Evolutionary conservation across 2,329 filamentous ascomycete species (phyloP).

Genomic region (Monilinia fructicola): DNA sequence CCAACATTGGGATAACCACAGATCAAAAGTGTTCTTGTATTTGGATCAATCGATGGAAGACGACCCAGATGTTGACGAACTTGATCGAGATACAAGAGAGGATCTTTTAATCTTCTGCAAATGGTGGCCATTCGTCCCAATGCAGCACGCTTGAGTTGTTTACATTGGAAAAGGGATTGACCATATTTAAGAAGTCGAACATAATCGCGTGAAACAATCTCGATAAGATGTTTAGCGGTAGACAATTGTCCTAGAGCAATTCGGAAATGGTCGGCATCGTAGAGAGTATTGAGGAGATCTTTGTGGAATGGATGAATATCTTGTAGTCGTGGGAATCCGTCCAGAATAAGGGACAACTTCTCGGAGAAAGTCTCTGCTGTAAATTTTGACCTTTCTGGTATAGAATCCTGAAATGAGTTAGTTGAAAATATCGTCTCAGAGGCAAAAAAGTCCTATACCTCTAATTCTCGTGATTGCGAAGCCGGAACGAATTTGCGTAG

Average conservation of each 20-base stretch:
- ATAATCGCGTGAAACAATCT: conserved; percentile 94
- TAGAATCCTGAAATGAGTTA: conserved; percentile 70
- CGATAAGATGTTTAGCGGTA: conserved; percentile 93
- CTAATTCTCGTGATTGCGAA: conserved; percentile 96
- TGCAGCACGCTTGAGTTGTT: conserved; percentile 94
- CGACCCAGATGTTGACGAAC: conserved; percentile 95
- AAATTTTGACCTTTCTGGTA: conserved; percentile 96
- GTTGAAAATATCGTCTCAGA: conserved; percentile 5
- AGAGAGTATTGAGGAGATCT: conserved; percentile 89
- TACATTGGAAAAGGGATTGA: conserved; percentile 96
- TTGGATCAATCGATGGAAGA: conserved; percentile 97
- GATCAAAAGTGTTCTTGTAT: conserved; percentile 91
- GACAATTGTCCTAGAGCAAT: conserved; percentile 95
- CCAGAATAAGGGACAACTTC: conserved; percentile 86
- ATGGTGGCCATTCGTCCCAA: conserved; percentile 98
- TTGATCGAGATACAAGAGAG: conserved; percentile 92
- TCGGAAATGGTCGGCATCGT: conserved; percentile 96
- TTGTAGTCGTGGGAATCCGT: conserved; percentile 87
- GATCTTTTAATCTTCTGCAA: conserved; percentile 90
- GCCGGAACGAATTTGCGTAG: conserved; percentile 91
- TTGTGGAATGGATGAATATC: conserved; percentile 94
- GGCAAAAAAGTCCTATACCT: conserved; percentile 42
- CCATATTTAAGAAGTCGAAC: conserved; percentile 95
- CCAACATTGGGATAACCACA: conserved; percentile 98
- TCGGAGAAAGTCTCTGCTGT: conserved; percentile 96